Evolutionary conservation across 768 basidiomycete genomes (phyloP).

Genomic region (Serpula lacrymans): DNA sequence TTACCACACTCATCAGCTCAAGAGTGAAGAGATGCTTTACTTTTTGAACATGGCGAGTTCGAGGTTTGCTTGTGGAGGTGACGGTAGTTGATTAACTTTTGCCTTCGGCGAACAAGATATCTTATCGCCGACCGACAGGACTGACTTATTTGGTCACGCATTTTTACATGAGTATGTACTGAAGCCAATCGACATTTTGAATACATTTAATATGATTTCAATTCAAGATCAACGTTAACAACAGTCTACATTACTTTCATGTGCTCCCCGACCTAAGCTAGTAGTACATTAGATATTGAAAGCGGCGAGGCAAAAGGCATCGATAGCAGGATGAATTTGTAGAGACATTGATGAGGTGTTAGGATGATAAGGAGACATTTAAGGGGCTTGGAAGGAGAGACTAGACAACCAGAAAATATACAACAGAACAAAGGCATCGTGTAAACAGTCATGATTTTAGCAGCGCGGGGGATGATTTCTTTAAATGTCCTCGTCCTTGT

Average conservation of each 20-base stretch:
- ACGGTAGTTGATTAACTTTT: conserved; percentile 1
- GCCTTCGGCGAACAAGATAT: conserved; percentile 10
- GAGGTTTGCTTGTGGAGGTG: neutral
- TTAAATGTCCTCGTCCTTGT: conserved; percentile 79
- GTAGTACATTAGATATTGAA: conserved; percentile 36
- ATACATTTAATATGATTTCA: conserved; percentile 14
- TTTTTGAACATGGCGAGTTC: conserved; percentile 69
- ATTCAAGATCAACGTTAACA: too few relatives aligned
- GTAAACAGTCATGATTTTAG: neutral
- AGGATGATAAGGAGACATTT: conserved; percentile 26
- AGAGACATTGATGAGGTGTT: conserved; percentile 12
- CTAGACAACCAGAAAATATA: conserved; percentile 19
- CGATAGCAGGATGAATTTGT: conserved; percentile 28
- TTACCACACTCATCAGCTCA: conserved; percentile 10
- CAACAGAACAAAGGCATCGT: conserved; percentile 22
- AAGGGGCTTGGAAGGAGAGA: conserved; percentile 14
- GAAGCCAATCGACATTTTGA: neutral
- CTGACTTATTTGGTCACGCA: too few relatives aligned
- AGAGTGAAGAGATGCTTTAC: conserved; percentile 32
- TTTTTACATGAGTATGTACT: neutral
- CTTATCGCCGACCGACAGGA: conserved; percentile 1
- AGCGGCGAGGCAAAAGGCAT: conserved; percentile 21
- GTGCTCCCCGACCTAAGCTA: conserved; percentile 27
- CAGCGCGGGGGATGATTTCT: neutral
- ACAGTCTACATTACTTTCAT: conserved; percentile 12